These are phyloP conservation scores for Ustanciosporium gigantosporum DNA, from an alignment of 1,284 basidiomycete genomes.

Conservation along the genomic window DNA sequence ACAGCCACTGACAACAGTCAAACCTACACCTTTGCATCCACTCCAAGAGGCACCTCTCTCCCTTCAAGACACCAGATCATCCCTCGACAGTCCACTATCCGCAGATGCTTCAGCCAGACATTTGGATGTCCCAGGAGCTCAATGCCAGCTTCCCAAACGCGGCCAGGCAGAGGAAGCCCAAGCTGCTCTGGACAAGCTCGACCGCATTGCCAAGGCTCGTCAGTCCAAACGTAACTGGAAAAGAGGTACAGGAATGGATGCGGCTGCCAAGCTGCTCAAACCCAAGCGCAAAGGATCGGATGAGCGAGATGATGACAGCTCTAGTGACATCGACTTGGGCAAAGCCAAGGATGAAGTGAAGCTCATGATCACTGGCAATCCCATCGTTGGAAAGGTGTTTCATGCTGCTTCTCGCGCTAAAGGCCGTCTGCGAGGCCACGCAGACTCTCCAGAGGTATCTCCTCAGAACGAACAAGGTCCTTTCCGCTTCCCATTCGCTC, in stretches of 20 bases:
- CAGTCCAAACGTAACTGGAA: conserved; percentile 27
- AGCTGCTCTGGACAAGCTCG: conserved; percentile 31
- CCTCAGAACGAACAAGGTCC: conserved; percentile 12
- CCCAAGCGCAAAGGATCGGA: conserved; percentile 10
- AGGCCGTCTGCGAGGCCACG: conserved; percentile 10
- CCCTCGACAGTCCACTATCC: conserved; percentile 3
- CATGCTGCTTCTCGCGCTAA: conserved; percentile 10
- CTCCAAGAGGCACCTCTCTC: conserved; percentile 17
- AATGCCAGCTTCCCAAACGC: conserved; percentile 2
- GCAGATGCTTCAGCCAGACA: background rate
- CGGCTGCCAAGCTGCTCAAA: conserved; percentile 9
- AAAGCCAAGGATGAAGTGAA: conserved; percentile 27
- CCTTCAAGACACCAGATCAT: conserved; percentile 25
- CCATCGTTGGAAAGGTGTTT: conserved; percentile 29
- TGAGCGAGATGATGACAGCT: conserved; percentile 14
- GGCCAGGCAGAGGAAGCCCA: conserved; percentile 24
- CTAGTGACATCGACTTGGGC: background rate
- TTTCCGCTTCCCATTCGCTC: conserved; percentile 19
- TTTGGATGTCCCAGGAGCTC: background rate
- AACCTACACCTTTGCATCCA: conserved; percentile 25
- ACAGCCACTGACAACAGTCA: too few species aligned
- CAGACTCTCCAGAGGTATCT: conserved; percentile 14
- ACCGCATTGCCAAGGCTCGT: conserved; percentile 33
- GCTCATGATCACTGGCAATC: conserved; percentile 44
- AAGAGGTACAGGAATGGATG: conserved; percentile 22